Percentiles rank a stretch among this genome's conserved stretches.
These are phyloP conservation scores for Lentinus brumalis DNA, from an alignment of 768 basidiomycete genomes.

Conservation along the genomic window DNA sequence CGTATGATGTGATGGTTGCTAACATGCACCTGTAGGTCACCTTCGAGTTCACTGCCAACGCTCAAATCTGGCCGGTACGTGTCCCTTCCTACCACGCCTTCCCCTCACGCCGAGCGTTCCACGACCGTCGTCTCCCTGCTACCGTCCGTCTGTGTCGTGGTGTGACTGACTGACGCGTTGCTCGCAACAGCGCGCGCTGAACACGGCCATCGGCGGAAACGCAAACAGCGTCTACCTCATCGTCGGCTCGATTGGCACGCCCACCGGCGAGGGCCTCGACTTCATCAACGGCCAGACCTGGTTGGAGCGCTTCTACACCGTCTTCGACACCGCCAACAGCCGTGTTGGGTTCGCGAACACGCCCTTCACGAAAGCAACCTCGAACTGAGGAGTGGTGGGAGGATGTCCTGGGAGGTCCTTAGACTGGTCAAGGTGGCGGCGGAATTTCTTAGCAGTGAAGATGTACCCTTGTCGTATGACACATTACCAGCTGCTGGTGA, in stretches of 20 bases:
- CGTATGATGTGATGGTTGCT: background rate
- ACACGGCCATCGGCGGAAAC: slow-evolving; percentile 45
- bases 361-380: slow-evolving; percentile 47
- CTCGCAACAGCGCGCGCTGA: slow-evolving; percentile 35
- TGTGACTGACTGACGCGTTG: background rate
- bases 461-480: no score
- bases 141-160: background rate
- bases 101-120: background rate
- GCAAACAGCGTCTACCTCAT: slow-evolving; percentile 40
- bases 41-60: slow-evolving; percentile 33
- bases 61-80: slow-evolving; percentile 36
- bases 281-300: slow-evolving; percentile 58
- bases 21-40: slow-evolving; percentile 13
- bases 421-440: no score
- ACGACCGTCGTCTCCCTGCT: background rate
- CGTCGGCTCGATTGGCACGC: slow-evolving; percentile 40
- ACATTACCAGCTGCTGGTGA: no score
- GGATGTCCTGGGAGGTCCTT: no score
- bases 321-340: slow-evolving; percentile 60
- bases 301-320: slow-evolving; percentile 67
- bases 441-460: no score
- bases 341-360: slow-evolving; percentile 60
- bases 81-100: background rate
- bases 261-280: slow-evolving; percentile 49
- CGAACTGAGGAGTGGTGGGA: slow-evolving; percentile 31